phyloP scores from a whole-genome alignment of 495 filamentous ascomycete species.

The Penicillium lividum region DNA sequence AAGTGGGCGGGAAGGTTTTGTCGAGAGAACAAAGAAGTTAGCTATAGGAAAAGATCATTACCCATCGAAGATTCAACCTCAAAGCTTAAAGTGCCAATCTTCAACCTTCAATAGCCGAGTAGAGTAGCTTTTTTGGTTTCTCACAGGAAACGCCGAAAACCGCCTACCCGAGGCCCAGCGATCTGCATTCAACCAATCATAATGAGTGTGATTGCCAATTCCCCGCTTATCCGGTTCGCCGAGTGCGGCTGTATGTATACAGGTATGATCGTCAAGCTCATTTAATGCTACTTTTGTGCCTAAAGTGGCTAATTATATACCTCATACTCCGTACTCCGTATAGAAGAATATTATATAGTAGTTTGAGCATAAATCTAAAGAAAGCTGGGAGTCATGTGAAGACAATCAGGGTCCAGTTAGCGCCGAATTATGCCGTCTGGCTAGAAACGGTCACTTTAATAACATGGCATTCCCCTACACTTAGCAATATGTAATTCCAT shows the following conservation, averaged over 20 bases:
- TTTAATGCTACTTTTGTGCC: too few relatives aligned
- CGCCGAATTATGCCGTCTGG: neutral
- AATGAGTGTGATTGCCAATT: constrained; percentile 21
- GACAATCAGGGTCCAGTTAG: neutral
- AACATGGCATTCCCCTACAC: neutral
- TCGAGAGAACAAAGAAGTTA: neutral
- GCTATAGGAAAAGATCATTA: neutral
- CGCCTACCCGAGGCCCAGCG: constrained; percentile 33
- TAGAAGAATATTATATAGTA: too few relatives aligned
- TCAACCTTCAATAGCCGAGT: constrained; percentile 27
- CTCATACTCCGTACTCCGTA: too few relatives aligned
- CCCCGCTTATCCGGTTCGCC: constrained; percentile 10
- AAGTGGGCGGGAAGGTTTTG: neutral
- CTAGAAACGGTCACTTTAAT: neutral
- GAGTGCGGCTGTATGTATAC: constrained; percentile 5
- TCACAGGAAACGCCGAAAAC: constrained; percentile 30
- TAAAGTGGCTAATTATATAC: too few relatives aligned
- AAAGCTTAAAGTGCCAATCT: constrained; percentile 6
- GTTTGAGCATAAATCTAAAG: neutral
- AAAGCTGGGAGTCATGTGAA: neutral
- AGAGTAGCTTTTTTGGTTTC: constrained; percentile 14
- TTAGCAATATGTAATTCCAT: too few relatives aligned
- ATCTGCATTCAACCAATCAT: constrained; percentile 32
- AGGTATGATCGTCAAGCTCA: neutral
- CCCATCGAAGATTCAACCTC: neutral